Percentiles rank a stretch among this genome's conserved stretches.
phyloP scores from a whole-genome alignment of 306 rosid genomes.

The Fragaria vesca region DNA sequence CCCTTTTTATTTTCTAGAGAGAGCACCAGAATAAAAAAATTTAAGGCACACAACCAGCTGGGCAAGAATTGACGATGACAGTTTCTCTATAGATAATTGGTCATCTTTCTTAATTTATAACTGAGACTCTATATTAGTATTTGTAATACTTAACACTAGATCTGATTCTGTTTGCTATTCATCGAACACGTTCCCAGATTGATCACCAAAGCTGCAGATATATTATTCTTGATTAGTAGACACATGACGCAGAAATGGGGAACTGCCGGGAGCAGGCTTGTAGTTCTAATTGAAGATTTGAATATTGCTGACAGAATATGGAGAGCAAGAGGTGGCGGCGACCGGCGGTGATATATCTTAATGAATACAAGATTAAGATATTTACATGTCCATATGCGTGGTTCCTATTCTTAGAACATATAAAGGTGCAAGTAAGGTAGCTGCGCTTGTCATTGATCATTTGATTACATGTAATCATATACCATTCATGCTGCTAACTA shows the following conservation, averaged over 20 bases:
- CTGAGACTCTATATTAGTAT: background rate
- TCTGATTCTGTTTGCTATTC: slow-evolving; percentile 15
- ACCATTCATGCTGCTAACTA: background rate
- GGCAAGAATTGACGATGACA: slow-evolving; percentile 9
- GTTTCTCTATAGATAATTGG: background rate
- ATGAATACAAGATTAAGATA: background rate
- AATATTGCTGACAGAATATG: background rate
- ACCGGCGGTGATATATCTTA: background rate
- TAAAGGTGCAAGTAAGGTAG: background rate
- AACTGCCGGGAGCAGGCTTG: background rate
- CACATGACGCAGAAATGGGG: background rate
- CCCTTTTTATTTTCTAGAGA: background rate
- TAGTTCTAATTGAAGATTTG: no score
- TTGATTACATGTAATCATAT: background rate
- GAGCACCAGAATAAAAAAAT: background rate
- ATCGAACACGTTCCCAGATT: slow-evolving; percentile 23
- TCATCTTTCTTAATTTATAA: background rate
- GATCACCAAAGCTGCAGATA: background rate
- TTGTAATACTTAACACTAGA: background rate
- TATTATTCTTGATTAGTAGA: background rate
- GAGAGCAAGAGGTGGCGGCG: background rate
- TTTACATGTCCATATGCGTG: background rate
- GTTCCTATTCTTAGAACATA: background rate
- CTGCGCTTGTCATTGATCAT: background rate
- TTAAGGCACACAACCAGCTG: slow-evolving; percentile 3